Evolutionary conservation across 768 basidiomycete genomes (phyloP), one percentile per base, ranked within the genome.

Genomic region (Saitozyma podzolica): DNA sequence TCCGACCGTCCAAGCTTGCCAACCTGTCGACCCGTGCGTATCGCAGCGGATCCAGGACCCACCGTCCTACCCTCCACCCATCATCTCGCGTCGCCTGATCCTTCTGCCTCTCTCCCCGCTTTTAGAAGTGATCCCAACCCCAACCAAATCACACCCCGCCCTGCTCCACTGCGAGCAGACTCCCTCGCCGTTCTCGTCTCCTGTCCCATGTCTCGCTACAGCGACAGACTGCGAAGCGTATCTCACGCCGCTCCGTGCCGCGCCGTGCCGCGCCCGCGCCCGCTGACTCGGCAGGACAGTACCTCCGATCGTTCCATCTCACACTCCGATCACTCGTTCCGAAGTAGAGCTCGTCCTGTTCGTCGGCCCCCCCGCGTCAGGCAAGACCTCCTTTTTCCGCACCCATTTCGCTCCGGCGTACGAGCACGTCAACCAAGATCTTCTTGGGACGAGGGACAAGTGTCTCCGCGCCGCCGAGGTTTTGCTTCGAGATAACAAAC

Each of bases 341-440:
- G 59, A 68, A 58, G 68, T 58, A 67, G 70, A 88, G 65, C 80
- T 88, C 10, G 84, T 88, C 7, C 64, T 89, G 39, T 85, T 89
- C 63, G 84, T 86, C 0, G 88, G 88, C 5, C 82, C 80, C 43
- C 88, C 88, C 1, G 84, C 84, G 13, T 77, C 85, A 0, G 95
- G 95, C 48, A 97, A 98, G 79, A 87, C 90, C 0, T 84, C 88
- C 0, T 90, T 96, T 78, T 97, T 84, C 77, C 82, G 82, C 16
- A 83, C 75, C 50, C 82, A 92, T 75, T 94, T 97, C 78, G 77
- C 82, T 16, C 82, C 86, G 0, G 87, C 84, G 13, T 96, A 97
- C 77, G 78, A 83, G 1, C 91, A 94, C 66, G 83, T 98, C 64
- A 95, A 95, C 73, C 92, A 95, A 79, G 92, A 95, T 74, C 86